Evolutionary conservation across 1,139 yeast genomes (phyloP).

Genomic region (Yarrowia galli): DNA sequence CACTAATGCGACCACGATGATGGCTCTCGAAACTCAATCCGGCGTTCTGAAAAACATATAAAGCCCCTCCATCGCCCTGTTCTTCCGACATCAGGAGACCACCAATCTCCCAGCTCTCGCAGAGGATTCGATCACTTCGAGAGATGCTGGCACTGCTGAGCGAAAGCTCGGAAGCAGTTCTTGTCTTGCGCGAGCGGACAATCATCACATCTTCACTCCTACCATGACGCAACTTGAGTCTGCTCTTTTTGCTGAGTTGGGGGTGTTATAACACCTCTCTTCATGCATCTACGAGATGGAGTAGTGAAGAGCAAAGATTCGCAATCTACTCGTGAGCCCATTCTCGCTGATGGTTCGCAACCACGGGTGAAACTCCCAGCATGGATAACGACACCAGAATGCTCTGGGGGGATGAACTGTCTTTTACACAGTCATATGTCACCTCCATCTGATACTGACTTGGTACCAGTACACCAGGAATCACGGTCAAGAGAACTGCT

Average conservation of each 20-base stretch:
- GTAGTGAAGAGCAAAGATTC: background rate
- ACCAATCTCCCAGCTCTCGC: background rate
- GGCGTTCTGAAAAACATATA: background rate
- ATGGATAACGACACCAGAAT: background rate
- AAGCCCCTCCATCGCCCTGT: background rate
- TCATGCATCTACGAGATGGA: background rate
- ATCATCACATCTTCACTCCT: background rate
- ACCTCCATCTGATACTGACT: too few species aligned
- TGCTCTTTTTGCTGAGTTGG: background rate
- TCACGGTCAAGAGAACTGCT: background rate
- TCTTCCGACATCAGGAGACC: background rate
- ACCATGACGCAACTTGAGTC: background rate
- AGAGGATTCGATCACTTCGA: background rate
- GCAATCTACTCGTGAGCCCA: background rate
- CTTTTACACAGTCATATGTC: background rate
- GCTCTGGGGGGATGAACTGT: background rate
- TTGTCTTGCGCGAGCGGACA: conserved; percentile 2
- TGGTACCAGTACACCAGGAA: background rate
- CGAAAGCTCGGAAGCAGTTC: background rate
- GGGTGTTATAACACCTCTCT: background rate
- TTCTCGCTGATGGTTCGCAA: background rate
- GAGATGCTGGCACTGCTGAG: background rate
- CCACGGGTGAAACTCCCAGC: background rate
- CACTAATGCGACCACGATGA: background rate
- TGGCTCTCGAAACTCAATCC: background rate